phyloP scores from a whole-genome alignment of 805 yeast genomes.

The Ogataea trehalophila region DNA sequence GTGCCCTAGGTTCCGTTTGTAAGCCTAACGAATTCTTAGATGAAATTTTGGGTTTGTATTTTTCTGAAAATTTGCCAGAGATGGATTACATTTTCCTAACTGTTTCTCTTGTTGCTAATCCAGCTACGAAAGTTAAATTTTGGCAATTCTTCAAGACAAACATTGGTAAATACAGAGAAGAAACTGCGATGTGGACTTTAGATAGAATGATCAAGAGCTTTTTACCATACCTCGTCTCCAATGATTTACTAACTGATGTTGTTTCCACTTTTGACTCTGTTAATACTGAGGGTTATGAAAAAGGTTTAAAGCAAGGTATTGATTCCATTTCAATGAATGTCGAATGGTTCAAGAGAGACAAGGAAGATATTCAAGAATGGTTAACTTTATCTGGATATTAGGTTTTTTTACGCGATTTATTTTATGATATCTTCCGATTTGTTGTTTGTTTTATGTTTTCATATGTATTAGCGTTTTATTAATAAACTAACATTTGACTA shows the following conservation, averaged over 20 bases:
- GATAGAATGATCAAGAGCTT: conserved; percentile 33
- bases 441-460: no score
- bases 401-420: no score
- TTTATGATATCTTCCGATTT: no score
- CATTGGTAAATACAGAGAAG: conserved; percentile 39
- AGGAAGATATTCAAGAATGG: conserved; percentile 39
- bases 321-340: conserved; percentile 49
- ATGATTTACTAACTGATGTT: conserved; percentile 33
- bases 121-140: conserved; percentile 36
- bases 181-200: conserved; percentile 34
- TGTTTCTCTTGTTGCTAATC: conserved; percentile 41
- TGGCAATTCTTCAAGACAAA: conserved; percentile 48
- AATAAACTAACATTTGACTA: no score
- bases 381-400: conserved; percentile 24
- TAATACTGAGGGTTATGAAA: conserved; percentile 52
- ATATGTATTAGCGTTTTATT: no score
- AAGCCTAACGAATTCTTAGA: conserved; percentile 31
- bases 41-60: conserved; percentile 36
- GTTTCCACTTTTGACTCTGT: conserved; percentile 39
- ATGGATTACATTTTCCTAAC: conserved; percentile 59
- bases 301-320: conserved; percentile 50
- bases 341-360: conserved; percentile 47
- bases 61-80: conserved; percentile 42
- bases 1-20: conserved; percentile 47
- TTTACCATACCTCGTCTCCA: conserved; percentile 31